Evolutionary conservation across 768 basidiomycete genomes (phyloP), one percentile per base, ranked within the genome.

Genomic region (Boletus fagicola): DNA sequence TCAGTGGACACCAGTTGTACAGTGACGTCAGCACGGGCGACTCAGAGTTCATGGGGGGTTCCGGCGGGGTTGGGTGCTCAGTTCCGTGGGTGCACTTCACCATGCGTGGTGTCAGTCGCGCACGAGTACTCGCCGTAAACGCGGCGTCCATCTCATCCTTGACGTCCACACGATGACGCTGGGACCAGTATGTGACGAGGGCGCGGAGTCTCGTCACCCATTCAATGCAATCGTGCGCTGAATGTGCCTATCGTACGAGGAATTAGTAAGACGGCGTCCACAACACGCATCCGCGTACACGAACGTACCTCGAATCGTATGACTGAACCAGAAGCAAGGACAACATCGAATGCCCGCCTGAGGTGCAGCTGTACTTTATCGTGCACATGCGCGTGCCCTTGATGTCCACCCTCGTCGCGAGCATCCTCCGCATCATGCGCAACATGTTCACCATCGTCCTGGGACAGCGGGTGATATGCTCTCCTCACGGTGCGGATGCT

Each of bases 1-100:
- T 83, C 59, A 95, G 69, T 2, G 88, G 78, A 67, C 96, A 98
- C 94, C 92, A 94, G 63, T 90, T 90, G 78, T 90, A 94, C 45
- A 94, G 70, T 0, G 80, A 76, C 48, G 80, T 76, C 47, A 94
- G 74, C 13, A 83, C 80, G 4, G 85, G 80, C 40, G 84, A 74
- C 9, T 83, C 82, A 16, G 78, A 73, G 64, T 85, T 80, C 1
- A 77, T 72, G 1, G 83, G 80, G 12, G 80, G 70, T 59, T 83
- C 83, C n/a, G 81, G 81, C 24, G 76, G 74, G 22, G 67, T 62
- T 24, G 80, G 76, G 31, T 76, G 70, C 10, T 77, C 75, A 46
- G 74, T 72, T 28, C 73, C 71, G 56, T 74, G 71, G 39, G 43
- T 22, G 33, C 53, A 65, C 33, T 62, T 71, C 16, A 45, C 47